Base-by-base conservation (phyloP, 2,329 filamentous ascomycete species). In the Aspergillus costaricaensis region DNA sequence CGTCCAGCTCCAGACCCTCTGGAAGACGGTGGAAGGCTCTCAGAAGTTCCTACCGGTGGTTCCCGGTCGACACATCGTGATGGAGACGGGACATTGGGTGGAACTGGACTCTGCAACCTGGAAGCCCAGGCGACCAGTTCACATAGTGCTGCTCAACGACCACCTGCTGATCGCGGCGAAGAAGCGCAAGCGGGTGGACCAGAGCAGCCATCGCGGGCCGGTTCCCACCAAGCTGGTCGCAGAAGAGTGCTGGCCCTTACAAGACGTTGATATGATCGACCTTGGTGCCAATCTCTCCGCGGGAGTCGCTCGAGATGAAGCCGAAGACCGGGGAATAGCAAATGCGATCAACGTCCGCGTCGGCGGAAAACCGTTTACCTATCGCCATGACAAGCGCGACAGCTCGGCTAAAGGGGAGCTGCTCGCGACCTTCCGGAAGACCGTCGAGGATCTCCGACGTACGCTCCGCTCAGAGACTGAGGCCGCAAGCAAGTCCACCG, bases 101-200 rank as follows among this genome's bases (percentile, higher is more conserved):
- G 94, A 99, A 79, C 82, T 99, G 62, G 96, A 99, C 77, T 96
- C 95, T 65, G 95, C 95, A 10, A 99, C 95, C 0, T 98, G 96
- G 88, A 97, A 96, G 77, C 91, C 94, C 4, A 85, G 91, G 65
- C 84, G 95, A 44, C 88, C 92, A 27, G 93, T 98, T 75, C 91
- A 96, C 72, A 87, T 99, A 62, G 93, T 98, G 61, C 78, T 99
- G 60, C 83, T 99, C 2, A 99, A 98, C 73, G 95, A 99, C 72
- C 93, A 99, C 76, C 81, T 99, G 1, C 85, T 99, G 21, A 85
- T 99, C 53, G 95, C 95, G 4, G 92, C 91, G 23, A 88, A 91
- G 67, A 97, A 97, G 80, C 96, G 97, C 81, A 92, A 94, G 70
- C 91, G 93, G 69, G 82, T 88, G 2, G 93, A 97, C 64, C 87